These are phyloP conservation scores for Arachis monticola DNA, from an alignment of 331 rosid species.

Conservation along the genomic window DNA sequence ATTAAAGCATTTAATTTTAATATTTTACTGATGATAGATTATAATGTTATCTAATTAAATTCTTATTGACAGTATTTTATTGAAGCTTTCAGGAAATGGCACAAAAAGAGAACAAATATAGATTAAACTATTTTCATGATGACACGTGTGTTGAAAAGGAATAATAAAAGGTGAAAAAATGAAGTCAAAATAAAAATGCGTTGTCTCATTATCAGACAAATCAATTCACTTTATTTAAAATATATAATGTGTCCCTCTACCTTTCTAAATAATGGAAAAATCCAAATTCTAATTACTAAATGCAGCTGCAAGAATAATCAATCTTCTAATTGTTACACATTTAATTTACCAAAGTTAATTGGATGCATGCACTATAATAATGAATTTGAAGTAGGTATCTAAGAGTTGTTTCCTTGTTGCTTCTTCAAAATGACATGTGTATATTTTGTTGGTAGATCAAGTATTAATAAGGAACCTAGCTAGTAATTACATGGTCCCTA, in stretches of 20 bases:
- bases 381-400: background rate
- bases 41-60: no score
- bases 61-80: background rate
- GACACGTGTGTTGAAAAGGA: background rate
- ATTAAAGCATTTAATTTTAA: no score
- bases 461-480: no score
- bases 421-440: background rate
- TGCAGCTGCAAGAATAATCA: background rate
- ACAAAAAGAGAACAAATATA: background rate
- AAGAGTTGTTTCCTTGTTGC: background rate
- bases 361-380: background rate
- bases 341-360: background rate
- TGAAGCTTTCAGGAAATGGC: background rate
- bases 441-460: no score
- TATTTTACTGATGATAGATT: no score
- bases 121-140: background rate
- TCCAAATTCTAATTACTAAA: background rate
- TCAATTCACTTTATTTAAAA: background rate
- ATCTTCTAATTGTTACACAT: background rate
- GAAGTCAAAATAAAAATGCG: background rate
- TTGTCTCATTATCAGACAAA: background rate
- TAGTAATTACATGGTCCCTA: no score
- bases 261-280: background rate
- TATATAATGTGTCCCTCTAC: no score
- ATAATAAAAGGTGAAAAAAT: background rate